These are phyloP conservation scores for Volvariella surrecta DNA, from an alignment of 1,284 basidiomycete species.

Conservation along the genomic window DNA sequence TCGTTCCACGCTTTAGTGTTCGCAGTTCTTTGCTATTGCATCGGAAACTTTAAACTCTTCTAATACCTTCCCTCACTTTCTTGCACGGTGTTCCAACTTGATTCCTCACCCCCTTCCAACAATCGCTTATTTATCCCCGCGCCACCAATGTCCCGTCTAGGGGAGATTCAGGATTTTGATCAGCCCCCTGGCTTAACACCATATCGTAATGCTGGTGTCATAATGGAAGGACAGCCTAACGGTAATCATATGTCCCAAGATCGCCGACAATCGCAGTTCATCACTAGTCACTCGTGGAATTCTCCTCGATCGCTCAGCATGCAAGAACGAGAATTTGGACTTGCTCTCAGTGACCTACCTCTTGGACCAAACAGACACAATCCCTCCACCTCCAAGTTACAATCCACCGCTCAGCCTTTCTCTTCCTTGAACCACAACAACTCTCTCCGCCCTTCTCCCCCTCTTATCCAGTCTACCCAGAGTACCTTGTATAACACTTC, in stretches of 20 bases:
- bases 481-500: constrained; percentile 18
- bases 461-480: constrained; percentile 14
- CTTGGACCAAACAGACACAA: constrained; percentile 40
- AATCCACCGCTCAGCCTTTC: constrained; percentile 18
- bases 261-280: constrained; percentile 20
- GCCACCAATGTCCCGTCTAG: constrained; percentile 25
- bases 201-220: constrained; percentile 14
- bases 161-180: constrained; percentile 33
- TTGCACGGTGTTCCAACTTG: background rate
- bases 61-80: background rate
- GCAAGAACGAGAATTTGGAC: constrained; percentile 19
- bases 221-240: constrained; percentile 15
- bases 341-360: constrained; percentile 14
- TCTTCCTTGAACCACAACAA: constrained; percentile 27
- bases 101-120: constrained; percentile 3
- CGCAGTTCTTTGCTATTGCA: background rate
- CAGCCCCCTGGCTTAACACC: constrained; percentile 24
- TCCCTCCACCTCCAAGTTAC: constrained; percentile 20
- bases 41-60: background rate
- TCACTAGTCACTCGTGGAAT: constrained; percentile 11
- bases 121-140: background rate
- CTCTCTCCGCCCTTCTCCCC: constrained; percentile 14
- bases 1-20: constrained; percentile 6
- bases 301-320: constrained; percentile 15
- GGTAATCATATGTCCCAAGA: constrained; percentile 15